A percentile compares a stretch with the other conserved stretches of the same genome.
phyloP scores from a whole-genome alignment of 2,329 filamentous ascomycete species.

The Nannizzia gypsea region DNA sequence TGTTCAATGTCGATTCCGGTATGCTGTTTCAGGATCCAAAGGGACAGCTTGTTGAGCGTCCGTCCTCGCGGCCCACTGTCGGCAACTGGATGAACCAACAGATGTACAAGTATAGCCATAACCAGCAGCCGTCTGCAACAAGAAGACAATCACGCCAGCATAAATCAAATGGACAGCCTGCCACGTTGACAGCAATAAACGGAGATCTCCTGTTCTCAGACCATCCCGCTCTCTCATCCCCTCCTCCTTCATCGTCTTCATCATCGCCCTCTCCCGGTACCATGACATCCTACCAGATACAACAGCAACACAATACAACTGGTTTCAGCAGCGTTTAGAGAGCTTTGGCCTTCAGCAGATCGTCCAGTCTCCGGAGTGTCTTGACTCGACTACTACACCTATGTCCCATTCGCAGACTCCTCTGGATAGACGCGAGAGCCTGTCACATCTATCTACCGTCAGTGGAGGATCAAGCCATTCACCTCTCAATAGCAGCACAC shows the following conservation, averaged over 20 bases:
- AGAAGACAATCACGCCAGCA: slow-evolving; percentile 25
- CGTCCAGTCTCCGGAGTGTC: slow-evolving; percentile 12
- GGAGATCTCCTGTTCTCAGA: slow-evolving; percentile 36
- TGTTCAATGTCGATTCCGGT: slow-evolving; percentile 11
- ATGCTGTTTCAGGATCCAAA: slow-evolving; percentile 17
- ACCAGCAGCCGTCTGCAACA: slow-evolving; percentile 22
- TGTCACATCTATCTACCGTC: background rate
- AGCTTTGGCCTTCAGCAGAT: slow-evolving; percentile 38
- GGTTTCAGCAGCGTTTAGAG: slow-evolving; percentile 39
- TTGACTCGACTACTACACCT: background rate
- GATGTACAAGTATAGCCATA: slow-evolving; percentile 23
- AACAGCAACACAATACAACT: slow-evolving; percentile 20
- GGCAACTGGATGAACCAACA: slow-evolving; percentile 15
- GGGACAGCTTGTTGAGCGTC: slow-evolving; percentile 10
- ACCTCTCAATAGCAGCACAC: slow-evolving; percentile 10
- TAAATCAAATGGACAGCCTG: slow-evolving; percentile 30
- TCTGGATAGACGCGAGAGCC: background rate
- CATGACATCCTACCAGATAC: slow-evolving; percentile 32
- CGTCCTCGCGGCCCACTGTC: slow-evolving; percentile 28
- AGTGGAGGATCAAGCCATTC: background rate
- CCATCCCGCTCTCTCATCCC: slow-evolving; percentile 29
- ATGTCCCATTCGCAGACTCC: background rate
- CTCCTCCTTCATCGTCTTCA: background rate
- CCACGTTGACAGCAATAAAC: slow-evolving; percentile 27
- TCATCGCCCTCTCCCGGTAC: slow-evolving; percentile 31